Evolutionary conservation across 148 eudicot genomes (phyloP).

Genomic region (Pharnaceum exiguum): DNA sequence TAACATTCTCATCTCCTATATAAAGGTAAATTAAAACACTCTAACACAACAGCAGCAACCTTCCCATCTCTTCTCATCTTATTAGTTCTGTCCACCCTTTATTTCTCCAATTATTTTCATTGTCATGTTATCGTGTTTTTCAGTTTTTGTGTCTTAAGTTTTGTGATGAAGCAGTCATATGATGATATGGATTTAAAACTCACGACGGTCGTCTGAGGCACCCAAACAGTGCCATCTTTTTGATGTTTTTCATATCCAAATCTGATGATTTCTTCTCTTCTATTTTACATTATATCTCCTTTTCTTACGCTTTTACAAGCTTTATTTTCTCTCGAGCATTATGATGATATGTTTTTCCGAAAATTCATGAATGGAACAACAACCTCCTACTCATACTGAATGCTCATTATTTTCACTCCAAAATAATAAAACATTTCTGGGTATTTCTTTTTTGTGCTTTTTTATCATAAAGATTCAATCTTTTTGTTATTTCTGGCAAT

Average conservation of each 20-base stretch:
- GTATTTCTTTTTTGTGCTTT: no score
- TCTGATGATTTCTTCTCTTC: slow-evolving; percentile 12
- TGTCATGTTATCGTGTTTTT: no score
- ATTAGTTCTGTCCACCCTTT: no score
- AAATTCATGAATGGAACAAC: slow-evolving; percentile 16
- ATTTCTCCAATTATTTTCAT: no score
- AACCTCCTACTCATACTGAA: slow-evolving; percentile 34
- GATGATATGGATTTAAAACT: slow-evolving; percentile 19
- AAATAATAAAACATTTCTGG: no score
- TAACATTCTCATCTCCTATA: no score
- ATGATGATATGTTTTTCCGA: slow-evolving; percentile 20
- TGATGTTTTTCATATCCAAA: slow-evolving; percentile 3
- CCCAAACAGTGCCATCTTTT: neutral
- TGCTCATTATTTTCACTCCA: slow-evolving; percentile 12
- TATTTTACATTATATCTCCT: neutral
- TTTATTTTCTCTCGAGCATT: slow-evolving; percentile 6
- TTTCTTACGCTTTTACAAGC: neutral
- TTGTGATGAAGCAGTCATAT: slow-evolving; percentile 5
- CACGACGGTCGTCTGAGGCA: slow-evolving; percentile 33
- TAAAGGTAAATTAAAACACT: no score
- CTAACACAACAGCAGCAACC: no score
- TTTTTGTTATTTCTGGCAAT: neutral
- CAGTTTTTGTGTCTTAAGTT: no score
- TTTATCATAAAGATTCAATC: no score
- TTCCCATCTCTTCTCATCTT: no score